These are phyloP conservation scores for Cyclotella sp. DNA, from an alignment of 108 stramenopile genomes.

Conservation along the genomic window DNA sequence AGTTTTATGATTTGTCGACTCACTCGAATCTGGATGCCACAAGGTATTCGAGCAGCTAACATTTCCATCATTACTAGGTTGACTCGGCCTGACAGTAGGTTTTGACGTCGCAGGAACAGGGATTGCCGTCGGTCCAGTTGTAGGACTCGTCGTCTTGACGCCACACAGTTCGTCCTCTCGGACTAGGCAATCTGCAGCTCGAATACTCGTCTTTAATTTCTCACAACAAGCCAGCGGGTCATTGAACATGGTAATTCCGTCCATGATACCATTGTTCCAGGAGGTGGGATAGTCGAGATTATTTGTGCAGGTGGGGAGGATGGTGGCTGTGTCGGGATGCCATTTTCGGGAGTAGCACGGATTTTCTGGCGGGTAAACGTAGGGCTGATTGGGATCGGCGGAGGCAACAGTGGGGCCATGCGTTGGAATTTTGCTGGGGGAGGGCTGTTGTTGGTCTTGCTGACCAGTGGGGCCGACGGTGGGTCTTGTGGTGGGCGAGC, in stretches of 20 bases:
- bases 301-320: neutral
- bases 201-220: neutral
- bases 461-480: neutral
- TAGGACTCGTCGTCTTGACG: slow-evolving; percentile 1
- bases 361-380: neutral
- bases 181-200: neutral
- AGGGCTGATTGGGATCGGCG: neutral
- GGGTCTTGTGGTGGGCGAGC: neutral
- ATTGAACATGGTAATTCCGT: slow-evolving; percentile 20
- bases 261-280: slow-evolving; percentile 16
- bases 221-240: slow-evolving; percentile 17
- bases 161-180: neutral
- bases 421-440: too few relatives aligned
- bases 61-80: neutral
- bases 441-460: too few relatives aligned
- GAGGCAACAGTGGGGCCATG: too few relatives aligned
- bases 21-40: slow-evolving; percentile 13
- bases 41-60: neutral
- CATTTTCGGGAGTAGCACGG: neutral
- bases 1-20: neutral
- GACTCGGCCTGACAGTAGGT: neutral
- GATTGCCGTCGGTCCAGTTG: neutral
- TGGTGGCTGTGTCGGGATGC: slow-evolving; percentile 4
- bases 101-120: neutral
- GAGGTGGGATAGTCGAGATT: slow-evolving; percentile 7